Base-by-base conservation (phyloP, 371 early-diverging fungal species). In the Nematocida ironsii region DNA sequence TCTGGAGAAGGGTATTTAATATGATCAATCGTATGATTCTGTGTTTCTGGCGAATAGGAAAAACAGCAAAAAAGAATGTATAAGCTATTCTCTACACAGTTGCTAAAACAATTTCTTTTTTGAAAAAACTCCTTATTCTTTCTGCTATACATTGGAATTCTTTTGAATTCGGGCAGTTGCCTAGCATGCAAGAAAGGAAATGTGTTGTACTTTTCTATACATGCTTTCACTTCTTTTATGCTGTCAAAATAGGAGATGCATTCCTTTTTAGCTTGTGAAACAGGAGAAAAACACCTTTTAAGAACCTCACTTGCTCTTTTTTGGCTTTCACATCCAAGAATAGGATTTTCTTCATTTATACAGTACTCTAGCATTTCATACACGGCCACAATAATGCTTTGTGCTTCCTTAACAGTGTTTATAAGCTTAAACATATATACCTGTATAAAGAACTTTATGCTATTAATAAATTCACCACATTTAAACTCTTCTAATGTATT, bases 51-150 rank as follows among this genome's bases (percentile, higher is more conserved):
- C 0, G 11, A 18, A 4, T 60, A 60, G 11, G 60, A 25, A 23
- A 60, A 33, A 4, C 60, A 60, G 60, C 60, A 60, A 23, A 60
- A 60, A 11, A 60, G 60, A 11, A 9, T 23, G 4, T 60, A 60
- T 20, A 60, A 9, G 25, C 60, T 9, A 23, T 18, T 33, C 60
- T 60, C 60, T 9, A 23, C 23, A 23, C 60, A 18, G 60, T 60
- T 60, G 0, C 60, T 60, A 23, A 60, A 60, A 33, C 11, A 25
- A 18, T 60, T 23, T 20, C 11, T 60, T 23, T 11, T 60, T 18
- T 1, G 52, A 9, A 18, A 50, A 18, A 50, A 50, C 52, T 50
- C 13, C 13, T 50, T 18, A 9, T 13, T 9, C 4, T 1, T 50
- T 50, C 52, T 9, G 52, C 18, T 18, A 18, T 50, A 50, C 52